phyloP scores from a whole-genome alignment of 1,284 basidiomycete genomes.

The Rhodotorula sp. region DNA sequence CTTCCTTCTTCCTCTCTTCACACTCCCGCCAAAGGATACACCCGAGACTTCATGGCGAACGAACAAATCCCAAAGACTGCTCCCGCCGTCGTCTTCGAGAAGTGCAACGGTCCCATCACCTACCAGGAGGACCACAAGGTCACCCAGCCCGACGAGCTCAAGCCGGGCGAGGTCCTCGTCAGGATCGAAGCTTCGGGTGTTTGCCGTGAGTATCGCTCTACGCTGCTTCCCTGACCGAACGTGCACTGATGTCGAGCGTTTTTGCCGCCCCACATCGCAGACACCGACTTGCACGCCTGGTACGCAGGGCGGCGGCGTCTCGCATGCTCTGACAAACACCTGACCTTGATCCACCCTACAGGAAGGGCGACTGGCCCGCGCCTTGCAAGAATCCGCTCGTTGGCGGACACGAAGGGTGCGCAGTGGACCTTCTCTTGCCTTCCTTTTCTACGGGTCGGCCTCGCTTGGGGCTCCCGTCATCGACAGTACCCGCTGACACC shows the following conservation, averaged over 20 bases:
- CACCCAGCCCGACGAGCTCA: constrained; percentile 63
- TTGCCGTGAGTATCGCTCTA: background rate
- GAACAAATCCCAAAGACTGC: constrained; percentile 13
- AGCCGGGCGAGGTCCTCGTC: constrained; percentile 76
- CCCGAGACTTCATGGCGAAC: background rate
- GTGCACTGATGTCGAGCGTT: background rate
- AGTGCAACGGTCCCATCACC: constrained; percentile 38
- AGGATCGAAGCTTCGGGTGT: constrained; percentile 55
- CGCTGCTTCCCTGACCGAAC: too few relatives aligned
- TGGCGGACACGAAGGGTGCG: constrained; percentile 9
- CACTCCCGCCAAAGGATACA: background rate
- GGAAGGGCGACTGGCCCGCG: constrained; percentile 27
- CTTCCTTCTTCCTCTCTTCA: background rate
- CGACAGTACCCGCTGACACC: too few relatives aligned
- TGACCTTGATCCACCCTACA: background rate
- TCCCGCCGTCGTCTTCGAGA: constrained; percentile 16
- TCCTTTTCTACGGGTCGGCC: background rate
- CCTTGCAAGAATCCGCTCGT: constrained; percentile 66
- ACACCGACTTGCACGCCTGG: constrained; percentile 13
- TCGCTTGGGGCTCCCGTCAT: too few relatives aligned
- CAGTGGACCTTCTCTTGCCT: too few relatives aligned
- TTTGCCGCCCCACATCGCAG: background rate
- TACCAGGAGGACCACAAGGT: constrained; percentile 54
- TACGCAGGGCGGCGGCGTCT: background rate
- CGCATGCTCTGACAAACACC: too few relatives aligned